Evolutionary conservation across 2,329 filamentous ascomycete genomes (phyloP).

Genomic region (Ophiocordyceps camponoti-rufipedis): DNA sequence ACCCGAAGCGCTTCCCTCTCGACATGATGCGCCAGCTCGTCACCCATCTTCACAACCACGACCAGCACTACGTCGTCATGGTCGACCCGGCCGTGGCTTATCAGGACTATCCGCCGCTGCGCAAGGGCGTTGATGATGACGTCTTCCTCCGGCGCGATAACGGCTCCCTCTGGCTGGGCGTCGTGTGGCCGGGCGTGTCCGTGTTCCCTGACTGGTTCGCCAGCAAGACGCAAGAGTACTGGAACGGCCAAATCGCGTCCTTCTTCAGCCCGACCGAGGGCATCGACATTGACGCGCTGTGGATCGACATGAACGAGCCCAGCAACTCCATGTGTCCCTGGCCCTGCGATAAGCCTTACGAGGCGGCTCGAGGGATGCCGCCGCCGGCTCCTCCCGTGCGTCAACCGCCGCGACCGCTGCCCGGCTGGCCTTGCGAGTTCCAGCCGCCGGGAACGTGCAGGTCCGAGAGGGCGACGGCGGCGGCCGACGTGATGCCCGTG

Average conservation of each 20-base stretch:
- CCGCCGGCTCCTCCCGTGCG: slow-evolving; percentile 45
- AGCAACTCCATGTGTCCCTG: slow-evolving; percentile 15
- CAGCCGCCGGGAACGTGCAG: slow-evolving; percentile 9
- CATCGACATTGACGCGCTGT: slow-evolving; percentile 59
- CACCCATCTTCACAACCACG: slow-evolving; percentile 42
- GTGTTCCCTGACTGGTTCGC: slow-evolving; percentile 67
- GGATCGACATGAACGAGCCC: slow-evolving; percentile 51
- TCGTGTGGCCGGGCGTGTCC: slow-evolving; percentile 61
- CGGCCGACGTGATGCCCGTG: not conserved
- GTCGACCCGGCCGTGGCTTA: slow-evolving; percentile 51
- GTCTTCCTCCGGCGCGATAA: slow-evolving; percentile 32
- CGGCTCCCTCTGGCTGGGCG: slow-evolving; percentile 38
- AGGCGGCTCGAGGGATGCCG: slow-evolving; percentile 24
- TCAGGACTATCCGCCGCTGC: slow-evolving; percentile 24
- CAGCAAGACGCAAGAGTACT: slow-evolving; percentile 43
- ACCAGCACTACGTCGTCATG: slow-evolving; percentile 61
- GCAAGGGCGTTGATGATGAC: slow-evolving; percentile 23
- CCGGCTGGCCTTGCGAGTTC: slow-evolving; percentile 40
- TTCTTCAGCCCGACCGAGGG: slow-evolving; percentile 51
- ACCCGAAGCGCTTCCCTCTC: slow-evolving; percentile 49
- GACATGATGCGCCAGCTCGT: slow-evolving; percentile 46
- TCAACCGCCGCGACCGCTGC: slow-evolving; percentile 41
- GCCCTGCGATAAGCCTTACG: slow-evolving; percentile 11
- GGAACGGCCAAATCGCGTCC: slow-evolving; percentile 45
- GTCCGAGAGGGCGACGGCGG: not conserved